Base-by-base conservation (phyloP, 768 basidiomycete species). In the Auriculariales sp. region DNA sequence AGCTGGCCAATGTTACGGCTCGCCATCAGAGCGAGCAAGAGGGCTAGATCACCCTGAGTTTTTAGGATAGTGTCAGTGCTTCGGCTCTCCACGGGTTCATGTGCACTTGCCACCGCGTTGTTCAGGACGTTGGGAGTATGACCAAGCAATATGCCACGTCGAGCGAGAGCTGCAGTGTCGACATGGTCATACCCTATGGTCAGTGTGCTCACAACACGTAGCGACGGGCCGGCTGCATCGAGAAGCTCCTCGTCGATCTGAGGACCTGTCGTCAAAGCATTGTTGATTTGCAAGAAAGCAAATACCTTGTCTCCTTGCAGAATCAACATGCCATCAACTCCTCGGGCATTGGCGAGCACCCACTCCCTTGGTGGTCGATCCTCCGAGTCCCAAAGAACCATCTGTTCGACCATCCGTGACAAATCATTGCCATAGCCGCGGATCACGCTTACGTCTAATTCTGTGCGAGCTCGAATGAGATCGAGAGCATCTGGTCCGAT, bases 21-120 rank as follows among this genome's bases (percentile, higher is more conserved):
- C 0, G 93, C 92, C 92, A 97, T 97, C 25, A 99, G 72, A 0
- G 81, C 82, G 11, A 99, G 76, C 87, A 97, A 89, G 34, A 94
- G 74, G 0, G 81, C 77, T 6, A 88, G 62, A 62, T 99, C 95
- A 15, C 94, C 93, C 19, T n/a, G n/a, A n/a, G n/a, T n/a, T n/a
- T n/a, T n/a, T n/a, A n/a, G n/a, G n/a, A n/a, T n/a, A 15, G n/a
- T n/a, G n/a, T n/a, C 29, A 39, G 14, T 24, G 15, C n/a, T 22
- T n/a, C 24, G 25, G 46, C 19, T 10, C 29, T 10, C 6, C 28
- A 6, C 4, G n/a, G 14, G 32, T 3, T 28, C 28, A n/a, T 4
- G 19, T 0, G 28, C 3, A 24, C 59, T 52, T n/a, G n/a, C 91
- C 90, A n/a, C n/a, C 55, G 94, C 90, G 58, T 91, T 88, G 3